Evolutionary conservation across 139 green algal species (phyloP), one percentile per base, ranked within the genome.

Genomic region (Chlamydomonas schloesseri): DNA sequence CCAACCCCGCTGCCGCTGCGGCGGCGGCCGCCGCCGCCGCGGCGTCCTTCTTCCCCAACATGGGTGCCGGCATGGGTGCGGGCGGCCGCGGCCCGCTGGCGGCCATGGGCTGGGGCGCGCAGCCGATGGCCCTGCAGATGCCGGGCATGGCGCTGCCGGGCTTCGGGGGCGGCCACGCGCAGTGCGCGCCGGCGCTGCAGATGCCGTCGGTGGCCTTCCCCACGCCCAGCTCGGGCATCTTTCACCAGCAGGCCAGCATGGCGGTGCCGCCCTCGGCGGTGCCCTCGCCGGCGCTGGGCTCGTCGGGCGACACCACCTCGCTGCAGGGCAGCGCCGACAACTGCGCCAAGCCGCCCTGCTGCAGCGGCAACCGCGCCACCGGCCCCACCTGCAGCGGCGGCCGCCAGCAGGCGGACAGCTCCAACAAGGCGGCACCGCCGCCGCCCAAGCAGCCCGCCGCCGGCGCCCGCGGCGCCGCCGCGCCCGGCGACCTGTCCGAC

Each of bases 341-440:
- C 47, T 50, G 42, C 42, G 79, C 23, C n/a, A 85, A 85, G 67
- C 79, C 67, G 79, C 79, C 68, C 29, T 67, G 65, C 65, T 85
- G 67, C 47, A 76, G 67, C 64, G 79, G 79, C 46, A 85, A 57
- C 57, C 79, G 67, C 46, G 31, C 13, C 3, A 34, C 0, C 2
- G n/a, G 47, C 33, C 79, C 79, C 31, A 77, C 79, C 47, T 85
- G 79, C 79, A 85, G 79, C 50, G 79, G 79, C 23, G 79, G 79
- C 9, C 31, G 79, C 24, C 79, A 85, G 67, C 79, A 85, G 79
- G 79, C 79, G 10, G 79, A 85, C 67, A 85, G 79, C 79, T 77
- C 67, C 31, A 85, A 85, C 47, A 76, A 85, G 67, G 64, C 31
- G 13, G 21, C 5, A 2, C 29, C 28, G 11, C 46, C 50, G 31